Evolutionary conservation across 306 rosid genomes (phyloP).

Genomic region (Senna tora): DNA sequence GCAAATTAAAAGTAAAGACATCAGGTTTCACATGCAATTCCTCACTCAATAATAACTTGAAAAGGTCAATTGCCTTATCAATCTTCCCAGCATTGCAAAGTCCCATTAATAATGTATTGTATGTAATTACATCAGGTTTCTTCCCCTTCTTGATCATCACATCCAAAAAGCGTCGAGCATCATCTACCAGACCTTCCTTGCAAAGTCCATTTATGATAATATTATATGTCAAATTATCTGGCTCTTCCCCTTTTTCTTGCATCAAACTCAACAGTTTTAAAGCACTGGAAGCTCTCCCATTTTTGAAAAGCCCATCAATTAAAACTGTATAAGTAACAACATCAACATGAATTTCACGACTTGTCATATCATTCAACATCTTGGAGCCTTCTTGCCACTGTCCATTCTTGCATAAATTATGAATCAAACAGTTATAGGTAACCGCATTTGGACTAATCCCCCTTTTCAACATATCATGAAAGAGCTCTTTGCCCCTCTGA

Average conservation of each 20-base stretch:
- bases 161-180: constrained; percentile 56
- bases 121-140: constrained; percentile 73
- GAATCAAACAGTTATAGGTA: constrained; percentile 67
- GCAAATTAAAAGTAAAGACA: constrained; percentile 52
- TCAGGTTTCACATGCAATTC: constrained; percentile 55
- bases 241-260: constrained; percentile 63
- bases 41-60: constrained; percentile 49
- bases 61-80: constrained; percentile 69
- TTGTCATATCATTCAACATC: constrained; percentile 64
- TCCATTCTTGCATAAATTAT: constrained; percentile 63
- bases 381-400: constrained; percentile 62
- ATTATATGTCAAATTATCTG: constrained; percentile 65
- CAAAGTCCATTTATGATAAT: constrained; percentile 75
- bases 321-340: constrained; percentile 62
- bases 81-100: constrained; percentile 56
- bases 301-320: constrained; percentile 77
- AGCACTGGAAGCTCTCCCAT: constrained; percentile 59
- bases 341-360: constrained; percentile 58
- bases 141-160: constrained; percentile 67
- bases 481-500: constrained; percentile 56
- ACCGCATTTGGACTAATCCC: constrained; percentile 68
- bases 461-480: constrained; percentile 64
- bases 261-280: constrained; percentile 62
- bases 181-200: constrained; percentile 66
- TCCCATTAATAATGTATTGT: constrained; percentile 66